phyloP scores from a whole-genome alignment of 108 stramenopile genomes.

The Mayamaea pseudoterrestris region DNA sequence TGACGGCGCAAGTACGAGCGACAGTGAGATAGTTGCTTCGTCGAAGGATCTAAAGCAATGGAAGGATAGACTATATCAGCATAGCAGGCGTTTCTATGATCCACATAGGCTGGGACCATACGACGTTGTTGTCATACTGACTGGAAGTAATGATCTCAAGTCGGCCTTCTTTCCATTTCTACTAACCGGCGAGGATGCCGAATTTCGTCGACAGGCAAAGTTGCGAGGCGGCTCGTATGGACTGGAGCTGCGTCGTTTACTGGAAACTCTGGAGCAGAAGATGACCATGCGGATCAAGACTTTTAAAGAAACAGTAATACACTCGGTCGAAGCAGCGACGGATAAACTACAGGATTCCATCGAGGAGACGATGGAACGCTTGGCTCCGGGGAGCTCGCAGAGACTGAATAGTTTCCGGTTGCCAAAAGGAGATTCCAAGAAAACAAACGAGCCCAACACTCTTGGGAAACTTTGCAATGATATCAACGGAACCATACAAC shows the following conservation, averaged over 20 bases:
- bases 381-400: background rate
- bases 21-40: background rate
- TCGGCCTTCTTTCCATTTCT: slow-evolving; percentile 43
- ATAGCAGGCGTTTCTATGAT: slow-evolving; percentile 14
- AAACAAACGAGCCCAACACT: background rate
- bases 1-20: background rate
- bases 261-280: slow-evolving; percentile 19
- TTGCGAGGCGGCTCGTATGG: slow-evolving; percentile 11
- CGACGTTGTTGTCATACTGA: slow-evolving; percentile 47
- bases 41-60: background rate
- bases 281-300: slow-evolving; percentile 1
- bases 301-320: background rate
- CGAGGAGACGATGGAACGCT: background rate
- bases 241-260: slow-evolving; percentile 7
- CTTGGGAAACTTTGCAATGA: background rate
- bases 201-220: slow-evolving; percentile 11
- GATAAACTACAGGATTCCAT: background rate
- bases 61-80: slow-evolving; percentile 1
- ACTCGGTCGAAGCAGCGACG: background rate
- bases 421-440: background rate
- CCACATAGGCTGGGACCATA: slow-evolving; percentile 21
- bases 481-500: background rate
- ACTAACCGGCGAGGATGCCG: slow-evolving; percentile 7
- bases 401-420: background rate
- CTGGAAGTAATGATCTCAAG: slow-evolving; percentile 58